Base-by-base conservation (phyloP, 1,284 basidiomycete species). In the Trichosporon sp. region DNA sequence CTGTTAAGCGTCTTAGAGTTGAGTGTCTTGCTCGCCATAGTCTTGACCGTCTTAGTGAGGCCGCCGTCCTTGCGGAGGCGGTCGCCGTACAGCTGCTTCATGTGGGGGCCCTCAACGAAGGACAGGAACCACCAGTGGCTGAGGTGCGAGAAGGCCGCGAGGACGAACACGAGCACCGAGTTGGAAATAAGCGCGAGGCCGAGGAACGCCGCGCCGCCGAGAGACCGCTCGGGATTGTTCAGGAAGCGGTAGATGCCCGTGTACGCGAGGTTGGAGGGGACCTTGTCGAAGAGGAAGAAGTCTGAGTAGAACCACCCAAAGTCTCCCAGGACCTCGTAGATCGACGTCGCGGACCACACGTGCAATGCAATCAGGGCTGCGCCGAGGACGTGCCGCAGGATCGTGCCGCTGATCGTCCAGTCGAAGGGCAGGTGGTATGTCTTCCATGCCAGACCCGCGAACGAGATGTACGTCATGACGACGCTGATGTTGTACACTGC, bases 271-370 rank as follows among this genome's bases (percentile, higher is more conserved):
- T 92, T 88, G 1, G 90, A 83, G 2, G 95, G 93, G 77, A 92
- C 95, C 65, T 83, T 81, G 71, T 93, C 91, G 71, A 92, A 88
- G 77, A 97, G 89, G 84, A 98, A 99, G 81, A 99, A 99, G 80
- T 99, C 95, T 23, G 92, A 92, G 73, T 95, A 97, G 81, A 95
- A 93, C 94, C 94, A 97, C 19, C 94, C 90, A 74, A 96, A 96
- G 54, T 91, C 86, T 6, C 95, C 95, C 0, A 99, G 85, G 16
- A 95, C 95, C 74, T 96, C 89, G 79, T 88, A 97, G 0, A 89
- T 92, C 65, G 94, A 93, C 69, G 86, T 84, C 1, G 92, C 89
- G 0, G 93, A 89, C 95, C 95, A 99, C 32, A 91, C 76, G 73
- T 99, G 95, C 33, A 99, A 82, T 0, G 87, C 88, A 57, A 99